A percentile compares a stretch with the other conserved stretches of the same genome.
Evolutionary conservation across 2,329 filamentous ascomycete genomes (phyloP).

Genomic region (Arthroderma sp.): DNA sequence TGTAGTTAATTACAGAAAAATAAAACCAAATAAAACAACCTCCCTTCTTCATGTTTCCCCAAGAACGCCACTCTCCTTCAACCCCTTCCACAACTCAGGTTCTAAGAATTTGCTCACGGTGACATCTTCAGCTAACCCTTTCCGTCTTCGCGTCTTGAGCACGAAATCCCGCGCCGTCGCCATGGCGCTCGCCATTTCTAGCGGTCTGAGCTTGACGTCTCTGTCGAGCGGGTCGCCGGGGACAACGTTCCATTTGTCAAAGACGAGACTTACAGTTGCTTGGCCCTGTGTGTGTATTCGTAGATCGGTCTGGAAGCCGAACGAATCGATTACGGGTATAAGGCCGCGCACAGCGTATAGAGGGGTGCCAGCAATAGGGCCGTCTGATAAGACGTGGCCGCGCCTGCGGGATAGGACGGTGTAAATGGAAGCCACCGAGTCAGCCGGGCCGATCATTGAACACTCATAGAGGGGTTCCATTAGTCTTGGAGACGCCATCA

Average conservation of each 20-base stretch:
- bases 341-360: slow-evolving; percentile 84
- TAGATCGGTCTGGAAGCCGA: slow-evolving; percentile 95
- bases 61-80: slow-evolving; percentile 79
- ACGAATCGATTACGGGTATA: slow-evolving; percentile 90
- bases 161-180: slow-evolving; percentile 92
- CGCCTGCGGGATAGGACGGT: slow-evolving; percentile 77
- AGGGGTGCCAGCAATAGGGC: slow-evolving; percentile 84
- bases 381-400: slow-evolving; percentile 89
- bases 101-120: slow-evolving; percentile 93
- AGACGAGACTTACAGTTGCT: slow-evolving; percentile 79
- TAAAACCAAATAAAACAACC: no score
- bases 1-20: no score
- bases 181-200: slow-evolving; percentile 79
- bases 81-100: slow-evolving; percentile 75
- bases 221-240: slow-evolving; percentile 90
- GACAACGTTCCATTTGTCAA: slow-evolving; percentile 92
- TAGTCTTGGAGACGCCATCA: slow-evolving; percentile 88
- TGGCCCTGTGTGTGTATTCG: slow-evolving; percentile 91
- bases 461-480: slow-evolving; percentile 96
- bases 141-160: slow-evolving; percentile 82
- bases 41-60: slow-evolving; percentile 36
- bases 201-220: slow-evolving; percentile 63
- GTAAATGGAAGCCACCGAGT: slow-evolving; percentile 78
- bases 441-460: slow-evolving; percentile 82
- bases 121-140: slow-evolving; percentile 90